Base-by-base conservation (phyloP, 495 filamentous ascomycete genomes). In the Penicillium chermesinum region DNA sequence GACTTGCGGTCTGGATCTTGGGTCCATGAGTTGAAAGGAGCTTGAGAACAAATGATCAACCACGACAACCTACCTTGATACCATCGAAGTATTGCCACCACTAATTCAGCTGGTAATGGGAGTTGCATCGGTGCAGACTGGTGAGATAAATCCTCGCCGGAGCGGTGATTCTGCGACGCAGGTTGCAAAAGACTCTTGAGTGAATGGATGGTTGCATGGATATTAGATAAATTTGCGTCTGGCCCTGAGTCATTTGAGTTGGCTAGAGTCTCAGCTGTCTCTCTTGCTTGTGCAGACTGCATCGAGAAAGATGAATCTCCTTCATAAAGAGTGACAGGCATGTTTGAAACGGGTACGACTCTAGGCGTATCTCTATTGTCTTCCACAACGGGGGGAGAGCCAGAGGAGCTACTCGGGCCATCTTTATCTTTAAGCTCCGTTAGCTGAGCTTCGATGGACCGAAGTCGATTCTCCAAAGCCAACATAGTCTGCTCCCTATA, bases 221-320 rank as follows among this genome's bases (percentile, higher is more conserved):
- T 12, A n/a, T 39, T 45, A 13, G 35, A 45, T 16, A 13, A 19
- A 27, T 33, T 37, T 3, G 30, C 14, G 35, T 42, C 39, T 14
- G 20, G 4, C 5, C 27, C 10, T 25, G 38, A 15, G 30, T 30
- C 14, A 22, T n/a, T 41, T 30, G 9, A 46, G 37, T 38, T 37
- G 18, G 38, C 38, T 12, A 40, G 17, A 1, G 16, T 38, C 34
- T 49, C 39, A 12, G 46, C 51, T 30, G 35, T 37, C 16, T 54
- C 45, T 33, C 41, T 49, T 0, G 51, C 51, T 15, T 40, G 35
- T 14, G 43, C 41, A 4, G 51, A 54, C 34, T 54, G 51, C 13
- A 20, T 49, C 1, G 45, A 39, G 15, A 54, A 54, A 16, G 51
- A 54, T 14, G 51, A 49, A 12, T 49, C 46, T 2, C 51, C 51